Evolutionary conservation across 192 early-diverging fungal genomes (phyloP).

Genomic region (Rhizophagus clarus): DNA sequence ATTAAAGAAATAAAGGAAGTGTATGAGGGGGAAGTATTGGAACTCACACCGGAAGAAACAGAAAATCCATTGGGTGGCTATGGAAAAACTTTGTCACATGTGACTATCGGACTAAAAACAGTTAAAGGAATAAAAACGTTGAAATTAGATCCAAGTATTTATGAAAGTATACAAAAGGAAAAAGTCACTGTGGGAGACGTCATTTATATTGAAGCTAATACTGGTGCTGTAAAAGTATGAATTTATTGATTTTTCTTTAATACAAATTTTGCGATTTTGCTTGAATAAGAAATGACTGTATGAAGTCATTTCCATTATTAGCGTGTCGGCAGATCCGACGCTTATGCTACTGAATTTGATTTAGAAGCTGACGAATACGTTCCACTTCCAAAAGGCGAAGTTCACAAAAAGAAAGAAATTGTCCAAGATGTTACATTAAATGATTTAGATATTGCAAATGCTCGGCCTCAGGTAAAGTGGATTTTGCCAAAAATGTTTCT

Average conservation of each 20-base stretch:
- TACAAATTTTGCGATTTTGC: not conserved
- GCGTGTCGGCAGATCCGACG: conserved; percentile 95
- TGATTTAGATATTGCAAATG: conserved; percentile 97
- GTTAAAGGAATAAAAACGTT: conserved; percentile 98
- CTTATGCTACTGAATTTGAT: conserved; percentile 98
- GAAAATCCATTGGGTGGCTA: conserved; percentile 99
- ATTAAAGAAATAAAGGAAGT: conserved; percentile 99
- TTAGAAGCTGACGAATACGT: conserved; percentile 98
- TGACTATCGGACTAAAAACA: conserved; percentile 95
- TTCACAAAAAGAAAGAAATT: conserved; percentile 99
- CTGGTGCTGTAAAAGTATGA: conserved; percentile 91
- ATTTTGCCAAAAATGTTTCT: not conserved
- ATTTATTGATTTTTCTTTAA: not conserved
- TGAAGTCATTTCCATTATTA: conserved; percentile 28
- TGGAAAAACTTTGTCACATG: conserved; percentile 94
- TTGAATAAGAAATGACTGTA: conserved; percentile 1
- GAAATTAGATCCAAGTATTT: conserved; percentile 96
- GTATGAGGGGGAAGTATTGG: conserved; percentile 98
- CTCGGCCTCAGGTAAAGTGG: conserved; percentile 70
- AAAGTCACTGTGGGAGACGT: conserved; percentile 96
- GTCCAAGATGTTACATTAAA: conserved; percentile 98
- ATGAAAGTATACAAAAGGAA: conserved; percentile 96
- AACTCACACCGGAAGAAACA: conserved; percentile 95
- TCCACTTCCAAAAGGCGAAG: conserved; percentile 96
- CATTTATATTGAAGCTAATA: conserved; percentile 97